Percentiles rank a stretch among this genome's conserved stretches.
Conservation (phyloP, 2,329 filamentous ascomycete species). For the Calonectria leucothoes region DNA sequence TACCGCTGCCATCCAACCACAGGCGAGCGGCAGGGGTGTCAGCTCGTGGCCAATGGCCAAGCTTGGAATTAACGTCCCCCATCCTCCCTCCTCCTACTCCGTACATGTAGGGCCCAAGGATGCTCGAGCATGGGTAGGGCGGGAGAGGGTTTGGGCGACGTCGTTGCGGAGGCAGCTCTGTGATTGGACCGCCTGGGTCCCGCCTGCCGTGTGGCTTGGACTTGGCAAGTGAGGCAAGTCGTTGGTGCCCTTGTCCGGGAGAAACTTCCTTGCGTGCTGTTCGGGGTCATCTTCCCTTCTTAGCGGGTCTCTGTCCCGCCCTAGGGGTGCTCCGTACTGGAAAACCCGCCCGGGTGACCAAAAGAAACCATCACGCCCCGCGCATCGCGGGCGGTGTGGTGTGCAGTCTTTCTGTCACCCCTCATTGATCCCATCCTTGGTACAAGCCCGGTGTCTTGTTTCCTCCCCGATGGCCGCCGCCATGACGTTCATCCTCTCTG, state of each 20-base stretch:
- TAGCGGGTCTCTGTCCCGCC: neutral
- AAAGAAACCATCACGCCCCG: neutral
- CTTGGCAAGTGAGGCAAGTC: slow-evolving; percentile 9
- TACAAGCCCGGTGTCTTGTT: neutral
- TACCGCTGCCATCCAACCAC: neutral
- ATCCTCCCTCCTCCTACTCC: neutral
- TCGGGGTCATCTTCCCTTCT: slow-evolving; percentile 8
- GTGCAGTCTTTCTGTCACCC: neutral
- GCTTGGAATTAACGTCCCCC: neutral
- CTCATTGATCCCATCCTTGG: neutral
- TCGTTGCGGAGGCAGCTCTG: slow-evolving; percentile 33
- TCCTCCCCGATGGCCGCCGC: neutral
- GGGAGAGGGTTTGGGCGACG: slow-evolving; percentile 22
- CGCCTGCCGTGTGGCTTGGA: slow-evolving; percentile 4
- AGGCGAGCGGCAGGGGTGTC: slow-evolving; percentile 14
- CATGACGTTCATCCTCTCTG: neutral
- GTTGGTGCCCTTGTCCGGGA: slow-evolving; percentile 6
- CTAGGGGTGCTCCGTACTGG: neutral
- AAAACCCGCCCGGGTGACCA: neutral
- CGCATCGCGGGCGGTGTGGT: neutral
- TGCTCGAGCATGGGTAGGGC: neutral
- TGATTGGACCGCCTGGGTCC: slow-evolving; percentile 20
- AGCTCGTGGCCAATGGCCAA: slow-evolving; percentile 28
- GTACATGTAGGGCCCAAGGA: slow-evolving; percentile 2
- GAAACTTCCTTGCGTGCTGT: slow-evolving; percentile 13